Conservation (phyloP, 2,329 filamentous ascomycete genomes). For the Pseudogymnoascus pannorum region DNA sequence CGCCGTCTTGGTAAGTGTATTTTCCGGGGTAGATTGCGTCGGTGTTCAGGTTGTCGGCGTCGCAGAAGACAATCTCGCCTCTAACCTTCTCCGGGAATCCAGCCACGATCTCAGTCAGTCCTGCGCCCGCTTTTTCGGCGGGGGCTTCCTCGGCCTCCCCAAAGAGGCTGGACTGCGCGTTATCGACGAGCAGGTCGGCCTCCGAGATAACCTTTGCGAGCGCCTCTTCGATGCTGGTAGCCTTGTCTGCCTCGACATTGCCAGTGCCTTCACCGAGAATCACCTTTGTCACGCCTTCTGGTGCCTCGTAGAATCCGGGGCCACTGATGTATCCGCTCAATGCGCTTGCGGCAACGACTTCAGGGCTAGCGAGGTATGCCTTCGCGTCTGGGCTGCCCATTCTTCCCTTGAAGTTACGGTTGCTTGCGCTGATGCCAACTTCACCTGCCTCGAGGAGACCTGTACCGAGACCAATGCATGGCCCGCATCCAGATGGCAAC, state of each 20-base stretch:
- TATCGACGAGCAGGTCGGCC: slow-evolving; percentile 48
- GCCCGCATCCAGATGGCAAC: slow-evolving; percentile 68
- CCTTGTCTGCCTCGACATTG: slow-evolving; percentile 54
- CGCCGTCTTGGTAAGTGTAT: slow-evolving; percentile 84
- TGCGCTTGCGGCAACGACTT: slow-evolving; percentile 87
- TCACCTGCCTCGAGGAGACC: slow-evolving; percentile 81
- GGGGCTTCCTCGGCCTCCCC: slow-evolving; percentile 22
- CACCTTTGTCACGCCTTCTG: slow-evolving; percentile 59
- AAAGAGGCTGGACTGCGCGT: slow-evolving; percentile 27
- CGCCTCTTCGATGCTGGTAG: slow-evolving; percentile 60
- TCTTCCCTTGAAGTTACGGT: slow-evolving; percentile 86
- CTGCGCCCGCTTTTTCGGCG: slow-evolving; percentile 29
- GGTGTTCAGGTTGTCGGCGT: slow-evolving; percentile 83
- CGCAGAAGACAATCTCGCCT: slow-evolving; percentile 84
- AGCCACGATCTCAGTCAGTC: slow-evolving; percentile 64
- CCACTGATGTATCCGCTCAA: slow-evolving; percentile 64
- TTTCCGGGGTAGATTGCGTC: slow-evolving; percentile 87
- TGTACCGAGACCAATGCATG: slow-evolving; percentile 74
- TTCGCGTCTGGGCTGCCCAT: slow-evolving; percentile 77
- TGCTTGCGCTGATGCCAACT: slow-evolving; percentile 74
- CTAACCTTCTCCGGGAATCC: slow-evolving; percentile 78
- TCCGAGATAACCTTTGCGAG: slow-evolving; percentile 65
- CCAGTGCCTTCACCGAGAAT: slow-evolving; percentile 66
- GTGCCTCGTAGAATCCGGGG: slow-evolving; percentile 70
- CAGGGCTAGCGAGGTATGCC: slow-evolving; percentile 81